These are phyloP conservation scores for Calonectria naviculata DNA, from an alignment of 2,329 filamentous ascomycete species.

Conservation along the genomic window DNA sequence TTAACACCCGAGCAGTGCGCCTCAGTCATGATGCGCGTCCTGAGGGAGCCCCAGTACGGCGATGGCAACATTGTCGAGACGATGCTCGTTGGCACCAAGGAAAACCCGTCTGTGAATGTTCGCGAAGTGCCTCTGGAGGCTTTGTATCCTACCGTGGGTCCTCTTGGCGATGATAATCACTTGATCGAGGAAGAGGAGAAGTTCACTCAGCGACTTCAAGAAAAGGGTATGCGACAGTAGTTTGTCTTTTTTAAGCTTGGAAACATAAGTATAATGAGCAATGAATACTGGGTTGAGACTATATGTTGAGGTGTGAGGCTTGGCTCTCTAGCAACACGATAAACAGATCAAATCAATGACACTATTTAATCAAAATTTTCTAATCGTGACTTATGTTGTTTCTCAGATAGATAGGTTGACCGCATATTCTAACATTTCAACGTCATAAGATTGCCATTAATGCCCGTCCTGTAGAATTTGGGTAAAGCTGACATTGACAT, in stretches of 20 bases:
- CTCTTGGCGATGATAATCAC: background rate
- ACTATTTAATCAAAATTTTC: too few species aligned
- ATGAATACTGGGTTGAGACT: too few species aligned
- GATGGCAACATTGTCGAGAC: slow-evolving; percentile 28
- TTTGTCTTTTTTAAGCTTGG: background rate
- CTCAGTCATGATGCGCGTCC: background rate
- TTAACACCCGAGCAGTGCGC: slow-evolving; percentile 13
- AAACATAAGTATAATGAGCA: too few species aligned
- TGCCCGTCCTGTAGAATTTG: too few species aligned
- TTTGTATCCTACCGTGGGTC: background rate
- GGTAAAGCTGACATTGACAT: too few species aligned
- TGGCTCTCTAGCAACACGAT: too few species aligned
- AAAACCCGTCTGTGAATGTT: slow-evolving; percentile 1
- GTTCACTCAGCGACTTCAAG: background rate
- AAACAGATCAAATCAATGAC: too few species aligned
- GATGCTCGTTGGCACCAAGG: slow-evolving; percentile 18
- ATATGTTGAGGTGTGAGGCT: too few species aligned
- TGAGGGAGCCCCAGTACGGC: slow-evolving; percentile 24
- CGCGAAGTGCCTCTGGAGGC: slow-evolving; percentile 5
- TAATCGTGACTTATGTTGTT: too few species aligned
- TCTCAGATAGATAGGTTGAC: too few species aligned
- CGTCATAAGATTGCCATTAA: too few species aligned
- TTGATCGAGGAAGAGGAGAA: slow-evolving; percentile 11
- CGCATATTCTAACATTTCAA: too few species aligned
- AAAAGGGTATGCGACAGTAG: slow-evolving; percentile 12